phyloP scores from a whole-genome alignment of 2,329 filamentous ascomycete genomes.

The Microdochium paspali region DNA sequence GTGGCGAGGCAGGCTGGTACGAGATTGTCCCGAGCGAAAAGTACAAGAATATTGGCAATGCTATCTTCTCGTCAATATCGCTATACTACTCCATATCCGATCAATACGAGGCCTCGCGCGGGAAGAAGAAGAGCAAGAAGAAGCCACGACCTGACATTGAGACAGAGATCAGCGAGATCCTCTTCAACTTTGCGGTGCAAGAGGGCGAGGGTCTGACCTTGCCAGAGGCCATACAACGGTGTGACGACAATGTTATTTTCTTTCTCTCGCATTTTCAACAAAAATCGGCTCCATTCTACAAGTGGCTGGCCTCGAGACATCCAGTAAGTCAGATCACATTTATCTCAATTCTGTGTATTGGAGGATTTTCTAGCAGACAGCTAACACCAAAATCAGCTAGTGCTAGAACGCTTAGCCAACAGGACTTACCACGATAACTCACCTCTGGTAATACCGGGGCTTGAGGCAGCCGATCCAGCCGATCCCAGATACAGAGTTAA shows the following conservation, averaged over 20 bases:
- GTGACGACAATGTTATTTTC: constrained; percentile 38
- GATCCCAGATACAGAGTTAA: constrained; percentile 9
- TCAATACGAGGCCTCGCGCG: constrained; percentile 36
- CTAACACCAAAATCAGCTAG: constrained; percentile 6
- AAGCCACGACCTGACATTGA: constrained; percentile 20
- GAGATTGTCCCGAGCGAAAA: constrained; percentile 49
- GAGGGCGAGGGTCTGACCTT: constrained; percentile 9
- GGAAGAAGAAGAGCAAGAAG: constrained; percentile 16
- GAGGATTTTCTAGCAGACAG: too few relatives aligned
- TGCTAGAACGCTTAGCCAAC: constrained; percentile 7
- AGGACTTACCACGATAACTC: constrained; percentile 1
- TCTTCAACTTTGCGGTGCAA: constrained; percentile 23
- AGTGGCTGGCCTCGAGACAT: constrained; percentile 33
- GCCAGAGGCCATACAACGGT: constrained; percentile 36
- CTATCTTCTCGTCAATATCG: constrained; percentile 53
- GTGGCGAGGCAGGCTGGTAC: constrained; percentile 58
- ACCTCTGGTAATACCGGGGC: background rate
- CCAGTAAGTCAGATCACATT: constrained; percentile 25
- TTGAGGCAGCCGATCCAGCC: background rate
- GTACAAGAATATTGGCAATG: constrained; percentile 46
- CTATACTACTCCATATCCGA: constrained; percentile 55
- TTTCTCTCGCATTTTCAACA: constrained; percentile 41
- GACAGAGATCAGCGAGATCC: constrained; percentile 11
- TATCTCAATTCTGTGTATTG: too few relatives aligned
- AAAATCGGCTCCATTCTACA: constrained; percentile 35